A percentile compares a stretch with the other conserved stretches of the same genome.
Conservation (phyloP, 2,329 filamentous ascomycete genomes). For the Phyllosticta paracitricarpa region DNA sequence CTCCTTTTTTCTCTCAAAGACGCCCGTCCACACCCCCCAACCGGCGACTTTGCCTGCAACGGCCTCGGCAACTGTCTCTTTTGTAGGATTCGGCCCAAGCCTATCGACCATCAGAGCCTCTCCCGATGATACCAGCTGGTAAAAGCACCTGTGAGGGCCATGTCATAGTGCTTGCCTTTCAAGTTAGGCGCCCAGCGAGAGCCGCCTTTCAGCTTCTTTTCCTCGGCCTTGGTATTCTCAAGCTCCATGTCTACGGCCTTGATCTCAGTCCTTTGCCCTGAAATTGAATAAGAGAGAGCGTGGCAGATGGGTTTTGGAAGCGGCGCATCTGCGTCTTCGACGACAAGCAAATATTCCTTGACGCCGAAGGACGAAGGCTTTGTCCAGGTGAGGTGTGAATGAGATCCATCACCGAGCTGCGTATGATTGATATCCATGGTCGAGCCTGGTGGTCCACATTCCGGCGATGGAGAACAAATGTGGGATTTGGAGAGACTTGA, state of each 20-base stretch:
- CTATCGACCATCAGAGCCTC: conserved; percentile 29
- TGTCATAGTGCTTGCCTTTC: conserved; percentile 35
- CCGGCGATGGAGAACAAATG: conserved; percentile 31
- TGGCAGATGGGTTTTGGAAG: conserved; percentile 10
- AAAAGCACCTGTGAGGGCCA: conserved; percentile 45
- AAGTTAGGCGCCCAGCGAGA: conserved; percentile 40
- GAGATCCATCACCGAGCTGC: conserved; percentile 5
- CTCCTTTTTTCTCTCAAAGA: conserved; percentile 34
- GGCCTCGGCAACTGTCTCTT: conserved; percentile 33
- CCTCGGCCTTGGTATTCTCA: conserved; percentile 9
- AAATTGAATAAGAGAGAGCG: conserved; percentile 11
- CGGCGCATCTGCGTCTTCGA: conserved; percentile 13
- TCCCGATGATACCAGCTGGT: conserved; percentile 39
- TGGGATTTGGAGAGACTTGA: conserved; percentile 23
- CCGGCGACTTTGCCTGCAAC: conserved; percentile 40
- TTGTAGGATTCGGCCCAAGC: conserved; percentile 22
- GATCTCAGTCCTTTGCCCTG: conserved; percentile 2
- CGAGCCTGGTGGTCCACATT: conserved; percentile 30
- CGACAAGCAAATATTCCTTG: conserved; percentile 12
- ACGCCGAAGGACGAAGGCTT: background rate
- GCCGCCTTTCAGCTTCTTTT: conserved; percentile 30
- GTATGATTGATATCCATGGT: conserved; percentile 31
- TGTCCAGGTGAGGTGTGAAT: conserved; percentile 10
- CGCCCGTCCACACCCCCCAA: conserved; percentile 42
- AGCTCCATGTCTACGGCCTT: background rate